Base-by-base conservation (phyloP, 2,329 filamentous ascomycete species). In the Venturia asperata region DNA sequence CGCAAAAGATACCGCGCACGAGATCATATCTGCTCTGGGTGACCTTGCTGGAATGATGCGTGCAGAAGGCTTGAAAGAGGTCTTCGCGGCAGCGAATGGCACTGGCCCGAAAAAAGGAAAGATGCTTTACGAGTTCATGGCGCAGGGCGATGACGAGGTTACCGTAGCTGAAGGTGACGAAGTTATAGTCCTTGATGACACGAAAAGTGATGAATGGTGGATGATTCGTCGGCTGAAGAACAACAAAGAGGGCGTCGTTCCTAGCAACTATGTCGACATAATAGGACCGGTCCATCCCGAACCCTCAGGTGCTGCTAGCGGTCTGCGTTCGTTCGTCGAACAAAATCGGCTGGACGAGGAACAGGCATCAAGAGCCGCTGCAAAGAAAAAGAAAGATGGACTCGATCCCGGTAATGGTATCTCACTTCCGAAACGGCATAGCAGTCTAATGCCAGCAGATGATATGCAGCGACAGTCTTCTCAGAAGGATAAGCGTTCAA, bases 121-220 rank as follows among this genome's bases (percentile, higher is more conserved):
- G 67, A 85, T 99, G 71, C 80, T 97, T 43, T 97, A 97, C 74
- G 93, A 97, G 73, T 99, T 99, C 75, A 90, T 91, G 86, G 94
- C 94, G 0, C 93, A 97, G 74, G 92, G 92, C 43, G 90, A 96
- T 9, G 94, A 99, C 71, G 94, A 99, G 77, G 93, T 99, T 61
- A 96, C 91, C 0, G 94, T 99, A 60, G 87, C 85, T 34, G 84
- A 89, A 27, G 94, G 89, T 49, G 94, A 99, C 73, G 93, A 99
- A 72, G 93, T 99, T 49, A 80, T 96, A 55, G 81, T 99, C 64
- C 76, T 97, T 65, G 93, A 99, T 73, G 92, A 97, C 72, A 85
- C 82, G 42, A 94, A 92, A 77, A 97, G 92, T 68, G 92, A 97
- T 66, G 94, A 99, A 74, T 99, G 94, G 94, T 97, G 94, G 93